Evolutionary conservation across 2,329 filamentous ascomycete genomes (phyloP).

Genomic region (Exutisphaerella laricina): DNA sequence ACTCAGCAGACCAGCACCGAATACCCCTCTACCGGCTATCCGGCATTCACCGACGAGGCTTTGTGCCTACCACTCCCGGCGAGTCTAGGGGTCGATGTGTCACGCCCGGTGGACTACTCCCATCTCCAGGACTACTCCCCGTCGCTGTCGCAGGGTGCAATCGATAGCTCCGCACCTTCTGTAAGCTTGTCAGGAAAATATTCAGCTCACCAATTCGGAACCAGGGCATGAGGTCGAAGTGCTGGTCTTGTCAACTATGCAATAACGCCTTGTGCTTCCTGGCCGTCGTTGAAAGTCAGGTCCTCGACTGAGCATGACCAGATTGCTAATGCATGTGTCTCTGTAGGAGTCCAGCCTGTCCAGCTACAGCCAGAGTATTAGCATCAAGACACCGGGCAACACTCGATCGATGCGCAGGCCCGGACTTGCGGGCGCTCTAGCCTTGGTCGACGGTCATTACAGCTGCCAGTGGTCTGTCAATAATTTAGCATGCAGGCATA

Average conservation of each 20-base stretch:
- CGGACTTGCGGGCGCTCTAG: conserved; percentile 25
- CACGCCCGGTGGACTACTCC: conserved; percentile 8
- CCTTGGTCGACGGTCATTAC: conserved; percentile 25
- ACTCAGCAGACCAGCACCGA: conserved; percentile 4
- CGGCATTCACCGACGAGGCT: conserved; percentile 6
- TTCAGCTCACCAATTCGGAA: no score
- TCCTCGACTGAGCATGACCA: no score
- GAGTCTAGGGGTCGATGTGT: conserved; percentile 7
- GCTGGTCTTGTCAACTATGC: no score
- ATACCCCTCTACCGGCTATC: conserved; percentile 1
- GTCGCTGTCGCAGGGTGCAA: conserved; percentile 3
- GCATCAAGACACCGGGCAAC: conserved; percentile 20
- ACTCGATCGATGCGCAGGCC: conserved; percentile 18
- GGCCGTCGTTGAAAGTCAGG: no score
- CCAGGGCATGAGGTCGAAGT: no score
- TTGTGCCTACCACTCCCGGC: conserved; percentile 1
- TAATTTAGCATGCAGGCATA: conserved; percentile 22
- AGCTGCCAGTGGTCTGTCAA: conserved; percentile 27
- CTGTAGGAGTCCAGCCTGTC: conserved; percentile 8
- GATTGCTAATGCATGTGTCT: no score
- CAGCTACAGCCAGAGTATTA: conserved; percentile 9
- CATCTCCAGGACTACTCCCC: conserved; percentile 11
- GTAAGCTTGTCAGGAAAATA: no score
- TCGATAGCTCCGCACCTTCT: conserved; percentile 1
- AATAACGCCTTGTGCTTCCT: no score